Base-by-base conservation (phyloP, 2,329 filamentous ascomycete species). In the Phialophora tarda region DNA sequence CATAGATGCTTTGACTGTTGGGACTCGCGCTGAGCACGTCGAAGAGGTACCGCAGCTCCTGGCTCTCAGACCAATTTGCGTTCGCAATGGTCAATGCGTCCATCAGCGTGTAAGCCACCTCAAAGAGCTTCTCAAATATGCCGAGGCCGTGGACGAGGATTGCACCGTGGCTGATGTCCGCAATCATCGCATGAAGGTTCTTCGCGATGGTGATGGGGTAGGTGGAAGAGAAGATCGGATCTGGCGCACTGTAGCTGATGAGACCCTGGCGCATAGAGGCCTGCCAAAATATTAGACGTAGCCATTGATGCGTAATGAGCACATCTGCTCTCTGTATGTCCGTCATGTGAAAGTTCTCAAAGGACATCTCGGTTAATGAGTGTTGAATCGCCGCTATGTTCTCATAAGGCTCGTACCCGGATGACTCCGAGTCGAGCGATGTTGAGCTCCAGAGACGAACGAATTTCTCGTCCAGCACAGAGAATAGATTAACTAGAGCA, bases 201-300 rank as follows among this genome's bases (percentile, higher is more conserved):
- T 84, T 82, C 0, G 88, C 83, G 69, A 90, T 84, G 59, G 87
- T 83, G 26, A 88, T 81, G 2, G 88, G 85, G 70, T 88, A 90
- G 50, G 85, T 83, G 70, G 89, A 90, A 0, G 85, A 84, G 71
- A 89, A 83, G 63, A 85, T 84, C 67, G 83, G 84, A 69, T 90
- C 84, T 1, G 81, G 76, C 0, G 87, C 82, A 4, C 81, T 82
- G 63, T 83, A 88, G 28, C 86, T 88, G 26, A 91, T 81, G 17
- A 88, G 84, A 4, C 87, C 86, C 70, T 89, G 88, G 24, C 85
- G 85, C 73, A 89, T 89, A 2, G 87, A 88, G 1, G 88, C 83
- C 72, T 90, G 89, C 89, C 89, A 91, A 32, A 90, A 85, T 77
- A 90, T 89, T 0, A 88, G 85, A n/a, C 86, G 82, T 2, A 91